A percentile compares a stretch with the other conserved stretches of the same genome.
phyloP scores from a whole-genome alignment of 768 basidiomycete species.

The Psilocybe cyanescens region DNA sequence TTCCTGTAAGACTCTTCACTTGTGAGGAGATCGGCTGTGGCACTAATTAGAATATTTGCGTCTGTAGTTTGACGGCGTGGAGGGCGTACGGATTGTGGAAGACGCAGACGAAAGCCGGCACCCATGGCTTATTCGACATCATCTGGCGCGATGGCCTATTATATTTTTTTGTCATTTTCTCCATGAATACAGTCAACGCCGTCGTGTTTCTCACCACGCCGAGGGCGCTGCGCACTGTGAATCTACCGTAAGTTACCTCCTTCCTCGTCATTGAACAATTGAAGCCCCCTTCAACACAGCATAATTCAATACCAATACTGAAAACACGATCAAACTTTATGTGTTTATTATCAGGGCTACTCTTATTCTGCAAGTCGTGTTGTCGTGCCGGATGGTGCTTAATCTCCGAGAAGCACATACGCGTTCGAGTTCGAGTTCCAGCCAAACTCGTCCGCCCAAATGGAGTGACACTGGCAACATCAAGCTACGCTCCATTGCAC shows the following conservation, averaged over 20 bases:
- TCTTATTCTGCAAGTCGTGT: slow-evolving; percentile 1
- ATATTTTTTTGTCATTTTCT: slow-evolving; percentile 30
- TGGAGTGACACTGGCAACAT: neutral
- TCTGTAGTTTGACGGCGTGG: slow-evolving; percentile 14
- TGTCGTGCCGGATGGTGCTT: slow-evolving; percentile 4
- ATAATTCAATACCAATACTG: too few relatives aligned
- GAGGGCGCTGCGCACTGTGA: slow-evolving; percentile 19
- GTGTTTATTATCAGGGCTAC: neutral
- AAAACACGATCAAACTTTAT: neutral
- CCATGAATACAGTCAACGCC: slow-evolving; percentile 27
- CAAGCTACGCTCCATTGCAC: too few relatives aligned
- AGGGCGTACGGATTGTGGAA: slow-evolving; percentile 16
- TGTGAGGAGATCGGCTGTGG: neutral
- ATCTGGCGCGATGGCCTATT: slow-evolving; percentile 25
- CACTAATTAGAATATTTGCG: neutral
- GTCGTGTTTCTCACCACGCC: slow-evolving; percentile 23
- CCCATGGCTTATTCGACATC: slow-evolving; percentile 9
- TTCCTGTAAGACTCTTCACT: slow-evolving; percentile 14
- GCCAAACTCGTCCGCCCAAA: neutral
- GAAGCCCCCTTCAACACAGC: too few relatives aligned
- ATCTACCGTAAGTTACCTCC: slow-evolving; percentile 23
- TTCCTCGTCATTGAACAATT: neutral
- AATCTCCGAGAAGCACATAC: neutral
- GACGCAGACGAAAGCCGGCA: slow-evolving; percentile 3
- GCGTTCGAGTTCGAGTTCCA: neutral